A percentile compares a stretch with the other conserved stretches of the same genome.
Conservation (phyloP, 257 asterid genomes). For the Solanum tarapatanum region DNA sequence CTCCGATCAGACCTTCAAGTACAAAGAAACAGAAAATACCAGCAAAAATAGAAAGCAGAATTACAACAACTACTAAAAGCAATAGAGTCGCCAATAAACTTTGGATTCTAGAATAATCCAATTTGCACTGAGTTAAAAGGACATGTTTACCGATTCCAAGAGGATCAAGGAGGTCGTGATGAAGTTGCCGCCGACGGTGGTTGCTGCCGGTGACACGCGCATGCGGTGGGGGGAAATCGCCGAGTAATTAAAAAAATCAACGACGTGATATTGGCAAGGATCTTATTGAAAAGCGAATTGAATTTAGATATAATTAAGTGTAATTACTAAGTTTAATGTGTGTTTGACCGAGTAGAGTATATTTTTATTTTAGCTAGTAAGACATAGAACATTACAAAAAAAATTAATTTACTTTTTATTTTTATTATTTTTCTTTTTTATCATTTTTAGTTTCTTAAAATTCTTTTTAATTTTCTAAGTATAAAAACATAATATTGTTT, state of each 20-base stretch:
- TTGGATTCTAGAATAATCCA: background rate
- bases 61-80: background rate
- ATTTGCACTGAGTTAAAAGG: background rate
- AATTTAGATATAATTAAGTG: background rate
- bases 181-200: background rate
- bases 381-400: background rate
- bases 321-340: background rate
- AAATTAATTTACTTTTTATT: background rate
- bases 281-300: background rate
- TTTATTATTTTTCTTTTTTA: background rate
- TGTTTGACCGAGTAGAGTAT: background rate
- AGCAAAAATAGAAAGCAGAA: background rate
- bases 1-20: background rate
- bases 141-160: background rate
- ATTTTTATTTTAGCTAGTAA: too few species aligned
- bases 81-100: background rate
- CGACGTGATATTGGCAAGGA: background rate
- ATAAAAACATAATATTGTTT: too few species aligned
- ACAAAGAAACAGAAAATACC: background rate
- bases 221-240: background rate
- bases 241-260: background rate
- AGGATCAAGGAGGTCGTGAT: background rate
- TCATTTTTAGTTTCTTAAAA: too few species aligned
- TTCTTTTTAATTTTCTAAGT: too few species aligned
- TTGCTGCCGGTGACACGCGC: background rate